These are phyloP conservation scores for Torulaspora gathmanii DNA, from an alignment of 805 yeast species.

Conservation along the genomic window DNA sequence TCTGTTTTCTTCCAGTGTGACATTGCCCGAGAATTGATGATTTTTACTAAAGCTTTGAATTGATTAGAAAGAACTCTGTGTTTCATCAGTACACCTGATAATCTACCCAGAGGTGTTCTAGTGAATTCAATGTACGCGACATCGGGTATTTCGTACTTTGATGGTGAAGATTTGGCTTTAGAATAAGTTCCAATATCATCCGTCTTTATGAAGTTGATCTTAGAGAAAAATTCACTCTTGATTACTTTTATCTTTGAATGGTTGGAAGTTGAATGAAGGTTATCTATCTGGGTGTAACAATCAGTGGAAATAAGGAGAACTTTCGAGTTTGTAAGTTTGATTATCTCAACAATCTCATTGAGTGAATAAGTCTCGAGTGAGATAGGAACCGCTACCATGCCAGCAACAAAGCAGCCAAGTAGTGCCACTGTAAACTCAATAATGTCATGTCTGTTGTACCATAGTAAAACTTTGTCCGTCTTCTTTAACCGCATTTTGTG, in stretches of 20 bases:
- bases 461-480: slow-evolving; percentile 76
- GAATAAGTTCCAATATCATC: slow-evolving; percentile 77
- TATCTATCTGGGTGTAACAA: slow-evolving; percentile 70
- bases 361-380: slow-evolving; percentile 62
- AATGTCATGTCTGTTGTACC: slow-evolving; percentile 79
- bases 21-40: slow-evolving; percentile 54
- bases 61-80: slow-evolving; percentile 87
- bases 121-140: slow-evolving; percentile 92
- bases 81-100: slow-evolving; percentile 88
- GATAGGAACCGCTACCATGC: slow-evolving; percentile 91
- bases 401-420: slow-evolving; percentile 88
- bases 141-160: slow-evolving; percentile 70
- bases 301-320: slow-evolving; percentile 76
- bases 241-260: slow-evolving; percentile 30
- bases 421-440: slow-evolving; percentile 82
- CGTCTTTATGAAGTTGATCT: slow-evolving; percentile 51
- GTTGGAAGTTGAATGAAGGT: slow-evolving; percentile 44
- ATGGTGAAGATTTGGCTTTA: slow-evolving; percentile 52
- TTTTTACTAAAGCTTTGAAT: slow-evolving; percentile 67
- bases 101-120: slow-evolving; percentile 82
- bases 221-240: slow-evolving; percentile 30
- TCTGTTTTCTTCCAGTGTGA: slow-evolving; percentile 47
- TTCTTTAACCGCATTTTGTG: slow-evolving; percentile 57
- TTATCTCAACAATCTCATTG: slow-evolving; percentile 64
- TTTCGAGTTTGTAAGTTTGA: slow-evolving; percentile 69